phyloP scores from a whole-genome alignment of 2,329 filamentous ascomycete species.

The Alternaria consortialis region DNA sequence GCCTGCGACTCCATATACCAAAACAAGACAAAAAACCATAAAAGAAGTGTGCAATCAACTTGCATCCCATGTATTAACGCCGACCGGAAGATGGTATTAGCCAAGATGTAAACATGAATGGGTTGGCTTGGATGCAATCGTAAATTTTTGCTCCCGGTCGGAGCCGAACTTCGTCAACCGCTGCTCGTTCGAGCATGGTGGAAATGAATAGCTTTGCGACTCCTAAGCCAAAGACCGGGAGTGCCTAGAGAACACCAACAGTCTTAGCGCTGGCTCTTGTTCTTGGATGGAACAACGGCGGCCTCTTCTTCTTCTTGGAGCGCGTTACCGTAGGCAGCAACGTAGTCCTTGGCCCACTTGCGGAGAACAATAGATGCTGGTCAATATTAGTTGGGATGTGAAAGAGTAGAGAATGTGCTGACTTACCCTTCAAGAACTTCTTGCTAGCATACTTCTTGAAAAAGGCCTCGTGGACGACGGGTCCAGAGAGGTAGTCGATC shows the following conservation, averaged over 20 bases:
- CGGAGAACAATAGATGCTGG: slow-evolving; percentile 89
- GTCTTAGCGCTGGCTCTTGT: slow-evolving; percentile 35
- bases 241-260: slow-evolving; percentile 29
- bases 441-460: slow-evolving; percentile 99
- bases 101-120: slow-evolving; percentile 50
- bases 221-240: slow-evolving; percentile 21
- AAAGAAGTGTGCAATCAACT: slow-evolving; percentile 35
- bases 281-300: slow-evolving; percentile 26
- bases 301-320: slow-evolving; percentile 34
- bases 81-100: slow-evolving; percentile 38
- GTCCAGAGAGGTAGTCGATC: slow-evolving; percentile 93
- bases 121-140: slow-evolving; percentile 32
- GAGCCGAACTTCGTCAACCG: slow-evolving; percentile 15
- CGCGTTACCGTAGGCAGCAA: slow-evolving; percentile 43
- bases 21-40: slow-evolving; percentile 26
- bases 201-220: slow-evolving; percentile 19
- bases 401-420: slow-evolving; percentile 28
- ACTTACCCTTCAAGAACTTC: slow-evolving; percentile 94
- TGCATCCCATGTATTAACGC: slow-evolving; percentile 49
- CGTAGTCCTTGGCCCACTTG: slow-evolving; percentile 87
- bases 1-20: slow-evolving; percentile 31
- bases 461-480: slow-evolving; percentile 93
- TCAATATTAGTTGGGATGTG: slow-evolving; percentile 19
- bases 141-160: slow-evolving; percentile 24
- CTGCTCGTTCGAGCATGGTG: slow-evolving; percentile 15